Conservation (phyloP, 805 yeast species). For the Suhomyces tanzawaensis region DNA sequence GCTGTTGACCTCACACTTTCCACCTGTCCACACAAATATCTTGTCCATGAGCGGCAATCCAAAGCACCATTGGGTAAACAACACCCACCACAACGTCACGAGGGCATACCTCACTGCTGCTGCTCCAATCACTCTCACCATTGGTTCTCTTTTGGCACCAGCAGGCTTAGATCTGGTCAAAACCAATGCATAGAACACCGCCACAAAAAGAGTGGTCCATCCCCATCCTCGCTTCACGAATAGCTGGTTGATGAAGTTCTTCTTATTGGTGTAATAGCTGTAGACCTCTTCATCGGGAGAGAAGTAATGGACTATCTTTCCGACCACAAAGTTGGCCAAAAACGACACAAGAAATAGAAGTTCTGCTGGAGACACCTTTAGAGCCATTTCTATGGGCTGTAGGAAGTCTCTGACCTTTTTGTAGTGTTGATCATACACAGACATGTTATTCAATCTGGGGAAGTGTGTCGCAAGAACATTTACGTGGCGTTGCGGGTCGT, state of each 20-base stretch:
- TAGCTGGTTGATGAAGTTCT: slow-evolving; percentile 63
- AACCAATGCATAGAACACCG: slow-evolving; percentile 24
- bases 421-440: slow-evolving; percentile 12
- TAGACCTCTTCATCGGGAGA: slow-evolving; percentile 47
- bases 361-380: slow-evolving; percentile 22
- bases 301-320: slow-evolving; percentile 47
- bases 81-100: slow-evolving; percentile 77
- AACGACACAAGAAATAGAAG: slow-evolving; percentile 32
- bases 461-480: not conserved
- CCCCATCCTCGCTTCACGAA: slow-evolving; percentile 93
- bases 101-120: slow-evolving; percentile 44
- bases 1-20: slow-evolving; percentile 51
- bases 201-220: slow-evolving; percentile 60
- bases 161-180: slow-evolving; percentile 1
- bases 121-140: slow-evolving; percentile 1
- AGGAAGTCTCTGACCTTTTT: not conserved
- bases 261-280: slow-evolving; percentile 57
- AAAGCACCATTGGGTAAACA: slow-evolving; percentile 85
- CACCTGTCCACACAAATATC: slow-evolving; percentile 79
- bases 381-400: not conserved
- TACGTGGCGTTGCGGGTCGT: not conserved
- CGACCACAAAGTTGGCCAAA: slow-evolving; percentile 43
- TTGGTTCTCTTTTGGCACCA: not conserved
- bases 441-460: slow-evolving; percentile 6
- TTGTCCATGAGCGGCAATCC: slow-evolving; percentile 89